Conservation (phyloP, 768 basidiomycete genomes). For the Tricholoma bakamatsutake region DNA sequence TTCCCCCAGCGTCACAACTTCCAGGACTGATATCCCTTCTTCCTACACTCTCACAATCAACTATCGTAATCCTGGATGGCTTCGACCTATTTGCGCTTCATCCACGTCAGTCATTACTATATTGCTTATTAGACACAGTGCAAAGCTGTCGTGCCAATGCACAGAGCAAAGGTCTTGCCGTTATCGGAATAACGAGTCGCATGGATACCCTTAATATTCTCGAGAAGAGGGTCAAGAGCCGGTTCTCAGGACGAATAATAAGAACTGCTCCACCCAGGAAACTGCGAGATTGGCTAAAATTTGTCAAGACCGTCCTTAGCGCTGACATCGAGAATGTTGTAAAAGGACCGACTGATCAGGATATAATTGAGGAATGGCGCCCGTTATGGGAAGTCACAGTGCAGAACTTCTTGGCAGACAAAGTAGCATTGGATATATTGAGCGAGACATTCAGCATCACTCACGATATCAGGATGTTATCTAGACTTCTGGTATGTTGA, state of each 20-base stretch:
- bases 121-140: constrained; percentile 91
- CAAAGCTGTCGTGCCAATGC: constrained; percentile 71
- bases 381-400: constrained; percentile 52
- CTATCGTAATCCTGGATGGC: constrained; percentile 80
- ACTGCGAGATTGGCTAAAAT: constrained; percentile 41
- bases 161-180: constrained; percentile 64
- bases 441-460: constrained; percentile 58
- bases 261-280: constrained; percentile 60
- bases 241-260: constrained; percentile 90
- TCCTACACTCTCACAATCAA: constrained; percentile 73
- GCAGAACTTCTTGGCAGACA: constrained; percentile 49
- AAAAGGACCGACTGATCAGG: constrained; percentile 16
- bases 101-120: constrained; percentile 87
- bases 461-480: constrained; percentile 53
- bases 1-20: constrained; percentile 66
- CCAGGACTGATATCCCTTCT: constrained; percentile 71
- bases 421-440: constrained; percentile 36
- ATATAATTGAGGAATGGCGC: constrained; percentile 48
- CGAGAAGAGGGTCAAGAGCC: constrained; percentile 96
- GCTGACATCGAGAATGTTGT: constrained; percentile 18
- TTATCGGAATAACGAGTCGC: constrained; percentile 83
- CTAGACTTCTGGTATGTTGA: constrained; percentile 53
- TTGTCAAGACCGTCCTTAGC: constrained; percentile 43
- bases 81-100: constrained; percentile 94
- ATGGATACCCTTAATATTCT: constrained; percentile 84